Evolutionary conservation across 2,329 filamentous ascomycete species (phyloP), one percentile per base, ranked within the genome.

Genomic region (Paecilomyces sp.): DNA sequence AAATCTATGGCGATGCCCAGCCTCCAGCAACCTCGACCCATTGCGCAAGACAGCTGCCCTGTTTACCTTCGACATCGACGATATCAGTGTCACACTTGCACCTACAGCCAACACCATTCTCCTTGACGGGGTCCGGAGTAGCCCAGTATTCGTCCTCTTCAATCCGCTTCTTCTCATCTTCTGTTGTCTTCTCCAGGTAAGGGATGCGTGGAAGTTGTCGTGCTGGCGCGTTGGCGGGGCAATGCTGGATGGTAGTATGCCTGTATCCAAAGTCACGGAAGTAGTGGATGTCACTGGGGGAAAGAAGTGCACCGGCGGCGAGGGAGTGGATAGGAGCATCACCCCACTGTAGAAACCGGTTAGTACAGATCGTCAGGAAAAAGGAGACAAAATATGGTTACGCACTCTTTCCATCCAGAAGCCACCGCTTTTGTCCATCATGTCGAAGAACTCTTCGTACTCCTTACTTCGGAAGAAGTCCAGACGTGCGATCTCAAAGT

Each of bases 111-210:
- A 99, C 92, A 41, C 94, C 94, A 68, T 97, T 97, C 78, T 97
- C 92, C 79, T 94, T 92, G 66, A 89, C 88, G 6, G 87, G 79
- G 72, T 99, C 94, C 76, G 87, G 91, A 50, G 86, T 85, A 59
- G 91, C 92, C 92, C 93, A 99, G 79, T 97, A 99, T 64, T 92
- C 89, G 70, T 97, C 94, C 77, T 99, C 94, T 75, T 96, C 92
- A 60, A 86, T 83, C 55, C 93, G 87, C 76, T 90, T 88, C 77
- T 90, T 92, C 72, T 92, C 88, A 65, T 96, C 89, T 13, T 82
- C 69, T 0, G 90, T 95, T 15, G 90, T 94, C 79, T 79, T 85
- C 75, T 97, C 92, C 15, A 96, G 85, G 72, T 82, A 97, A 0
- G 91, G 91, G 57, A 87, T 83, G 60, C 91, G 86, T 3, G 89